phyloP scores from a whole-genome alignment of 1,284 basidiomycete genomes.

The Phenoliferia sp. region DNA sequence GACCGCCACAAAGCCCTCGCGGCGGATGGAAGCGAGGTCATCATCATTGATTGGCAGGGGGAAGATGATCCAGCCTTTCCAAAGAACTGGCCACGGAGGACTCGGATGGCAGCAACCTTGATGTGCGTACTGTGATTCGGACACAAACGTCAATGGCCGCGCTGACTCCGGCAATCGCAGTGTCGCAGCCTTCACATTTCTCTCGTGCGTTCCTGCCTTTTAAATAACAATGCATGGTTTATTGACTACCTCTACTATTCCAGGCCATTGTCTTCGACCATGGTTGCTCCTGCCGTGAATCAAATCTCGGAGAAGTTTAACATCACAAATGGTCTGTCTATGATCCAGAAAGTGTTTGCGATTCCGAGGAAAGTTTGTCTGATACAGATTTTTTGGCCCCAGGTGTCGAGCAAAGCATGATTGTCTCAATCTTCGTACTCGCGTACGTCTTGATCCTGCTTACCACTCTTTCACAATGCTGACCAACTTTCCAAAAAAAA shows the following conservation, averaged over 20 bases:
- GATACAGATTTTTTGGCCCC: too few species aligned
- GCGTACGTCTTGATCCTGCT: constrained; percentile 40
- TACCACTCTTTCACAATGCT: background rate
- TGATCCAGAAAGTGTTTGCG: too few species aligned
- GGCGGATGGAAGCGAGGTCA: background rate
- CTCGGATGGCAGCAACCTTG: constrained; percentile 11
- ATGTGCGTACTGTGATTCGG: too few species aligned
- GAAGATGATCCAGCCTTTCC: constrained; percentile 40
- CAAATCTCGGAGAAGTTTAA: constrained; percentile 56
- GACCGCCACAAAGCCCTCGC: background rate
- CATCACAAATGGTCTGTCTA: constrained; percentile 48
- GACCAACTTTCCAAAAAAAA: background rate
- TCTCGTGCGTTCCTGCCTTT: constrained; percentile 4
- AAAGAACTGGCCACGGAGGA: constrained; percentile 36
- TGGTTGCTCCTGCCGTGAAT: constrained; percentile 57
- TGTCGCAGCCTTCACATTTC: constrained; percentile 26
- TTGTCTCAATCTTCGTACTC: constrained; percentile 62
- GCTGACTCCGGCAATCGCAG: background rate
- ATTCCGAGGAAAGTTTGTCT: too few species aligned
- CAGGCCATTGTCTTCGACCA: background rate
- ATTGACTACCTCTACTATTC: background rate
- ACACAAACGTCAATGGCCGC: background rate
- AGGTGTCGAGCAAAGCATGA: constrained; percentile 52
- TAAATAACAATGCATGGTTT: background rate
- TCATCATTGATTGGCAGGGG: constrained; percentile 47